Conservation (phyloP, 257 asterid species). For the Nicotiana sylvestris region DNA sequence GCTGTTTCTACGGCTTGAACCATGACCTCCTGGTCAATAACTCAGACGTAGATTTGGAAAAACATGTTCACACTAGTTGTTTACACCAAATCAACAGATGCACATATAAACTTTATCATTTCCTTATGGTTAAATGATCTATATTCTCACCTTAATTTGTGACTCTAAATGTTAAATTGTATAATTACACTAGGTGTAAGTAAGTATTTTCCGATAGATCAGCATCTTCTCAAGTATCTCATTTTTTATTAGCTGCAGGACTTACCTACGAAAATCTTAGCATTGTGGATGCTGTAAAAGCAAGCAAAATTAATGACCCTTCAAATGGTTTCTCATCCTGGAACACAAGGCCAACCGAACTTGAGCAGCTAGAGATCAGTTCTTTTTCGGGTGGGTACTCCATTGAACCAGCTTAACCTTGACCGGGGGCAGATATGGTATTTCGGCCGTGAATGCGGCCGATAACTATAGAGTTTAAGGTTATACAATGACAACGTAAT, state of each 20-base stretch:
- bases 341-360: constrained; percentile 7
- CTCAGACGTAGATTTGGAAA: not conserved
- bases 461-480: not conserved
- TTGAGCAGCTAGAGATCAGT: not conserved
- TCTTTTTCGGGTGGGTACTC: constrained; percentile 1
- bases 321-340: constrained; percentile 6
- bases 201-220: too few species aligned
- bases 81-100: not conserved
- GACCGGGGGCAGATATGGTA: not conserved
- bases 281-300: constrained; percentile 15
- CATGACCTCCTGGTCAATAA: not conserved
- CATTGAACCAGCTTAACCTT: constrained; percentile 15
- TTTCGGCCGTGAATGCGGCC: not conserved
- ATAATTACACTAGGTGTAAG: not conserved
- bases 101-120: not conserved
- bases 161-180: not conserved
- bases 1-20: too few species aligned
- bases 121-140: not conserved
- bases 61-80: not conserved
- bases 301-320: not conserved
- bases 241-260: constrained; percentile 20
- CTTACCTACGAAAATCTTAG: constrained; percentile 6
- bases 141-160: not conserved
- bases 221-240: not conserved
- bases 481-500: not conserved